Conservation (phyloP, 208 protist species). For the Naegleria lovaniensis region DNA sequence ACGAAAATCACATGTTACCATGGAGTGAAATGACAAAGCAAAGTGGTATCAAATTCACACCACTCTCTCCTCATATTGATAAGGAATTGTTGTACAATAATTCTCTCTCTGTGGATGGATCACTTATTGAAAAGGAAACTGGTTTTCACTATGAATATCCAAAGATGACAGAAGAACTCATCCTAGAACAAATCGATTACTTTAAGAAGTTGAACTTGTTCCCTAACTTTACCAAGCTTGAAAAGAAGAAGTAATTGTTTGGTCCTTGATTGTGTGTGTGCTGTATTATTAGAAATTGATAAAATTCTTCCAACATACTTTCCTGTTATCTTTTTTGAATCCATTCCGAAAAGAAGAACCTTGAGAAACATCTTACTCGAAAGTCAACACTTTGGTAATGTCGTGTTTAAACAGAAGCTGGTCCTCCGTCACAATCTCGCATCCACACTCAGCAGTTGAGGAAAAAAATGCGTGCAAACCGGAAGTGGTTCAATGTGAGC, state of each 20-base stretch:
- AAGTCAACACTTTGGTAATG: no score
- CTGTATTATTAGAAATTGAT: no score
- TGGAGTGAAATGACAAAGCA: slow-evolving; percentile 70
- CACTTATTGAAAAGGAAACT: slow-evolving; percentile 49
- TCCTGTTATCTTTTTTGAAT: no score
- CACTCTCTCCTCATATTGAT: slow-evolving; percentile 76
- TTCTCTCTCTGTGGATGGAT: slow-evolving; percentile 64
- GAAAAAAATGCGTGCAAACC: no score
- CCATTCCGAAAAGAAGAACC: no score
- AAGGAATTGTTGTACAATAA: slow-evolving; percentile 75
- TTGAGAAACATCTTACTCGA: no score
- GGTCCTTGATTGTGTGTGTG: no score
- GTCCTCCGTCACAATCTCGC: no score
- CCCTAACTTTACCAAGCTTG: slow-evolving; percentile 32
- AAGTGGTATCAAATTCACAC: slow-evolving; percentile 60
- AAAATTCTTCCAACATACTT: no score
- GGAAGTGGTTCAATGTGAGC: no score
- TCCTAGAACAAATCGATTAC: slow-evolving; percentile 56
- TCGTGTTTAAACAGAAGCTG: no score
- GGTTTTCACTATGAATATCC: slow-evolving; percentile 66
- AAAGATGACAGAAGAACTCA: slow-evolving; percentile 42
- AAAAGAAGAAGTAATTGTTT: neutral
- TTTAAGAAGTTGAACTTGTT: slow-evolving; percentile 48
- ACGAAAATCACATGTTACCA: slow-evolving; percentile 76
- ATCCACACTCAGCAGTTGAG: no score